These are phyloP conservation scores for Termitomyces sp. DNA, from an alignment of 768 basidiomycete species.

Conservation along the genomic window DNA sequence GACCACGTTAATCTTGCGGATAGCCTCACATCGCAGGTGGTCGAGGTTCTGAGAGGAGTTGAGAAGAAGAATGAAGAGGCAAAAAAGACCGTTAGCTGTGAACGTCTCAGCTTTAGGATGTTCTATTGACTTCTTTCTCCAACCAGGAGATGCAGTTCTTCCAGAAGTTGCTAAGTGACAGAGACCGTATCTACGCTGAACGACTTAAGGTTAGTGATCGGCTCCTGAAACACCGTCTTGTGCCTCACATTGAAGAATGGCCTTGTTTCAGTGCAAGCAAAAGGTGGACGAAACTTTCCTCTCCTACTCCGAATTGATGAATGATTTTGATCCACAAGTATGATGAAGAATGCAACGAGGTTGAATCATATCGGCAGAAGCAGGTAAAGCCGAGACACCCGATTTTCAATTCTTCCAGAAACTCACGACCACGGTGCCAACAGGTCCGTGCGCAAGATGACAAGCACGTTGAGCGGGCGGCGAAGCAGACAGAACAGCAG, in stretches of 20 bases:
- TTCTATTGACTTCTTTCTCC: slow-evolving; percentile 2
- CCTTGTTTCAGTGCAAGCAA: slow-evolving; percentile 48
- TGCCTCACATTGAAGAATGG: background rate
- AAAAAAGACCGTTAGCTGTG: slow-evolving; percentile 57
- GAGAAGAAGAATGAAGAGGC: slow-evolving; percentile 62
- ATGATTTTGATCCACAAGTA: slow-evolving; percentile 45
- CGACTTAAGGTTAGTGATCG: slow-evolving; percentile 56
- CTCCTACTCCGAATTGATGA: slow-evolving; percentile 9
- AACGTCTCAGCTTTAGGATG: background rate
- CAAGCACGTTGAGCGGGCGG: slow-evolving; percentile 68
- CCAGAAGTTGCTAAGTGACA: slow-evolving; percentile 64
- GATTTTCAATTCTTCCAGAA: slow-evolving; percentile 1
- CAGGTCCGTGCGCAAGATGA: slow-evolving; percentile 71
- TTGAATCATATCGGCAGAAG: slow-evolving; percentile 73
- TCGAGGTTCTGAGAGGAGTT: slow-evolving; percentile 56
- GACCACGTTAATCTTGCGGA: slow-evolving; percentile 71
- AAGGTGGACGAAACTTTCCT: slow-evolving; percentile 37
- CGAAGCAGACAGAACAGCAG: slow-evolving; percentile 74
- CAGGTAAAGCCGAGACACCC: slow-evolving; percentile 43
- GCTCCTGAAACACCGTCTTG: background rate
- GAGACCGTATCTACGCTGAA: slow-evolving; percentile 65
- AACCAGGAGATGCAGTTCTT: slow-evolving; percentile 67
- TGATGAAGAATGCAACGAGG: slow-evolving; percentile 72
- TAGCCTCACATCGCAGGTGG: slow-evolving; percentile 51
- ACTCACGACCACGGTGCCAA: slow-evolving; percentile 1